These are phyloP conservation scores for Russula abietina DNA, from an alignment of 768 basidiomycete species.

Conservation along the genomic window DNA sequence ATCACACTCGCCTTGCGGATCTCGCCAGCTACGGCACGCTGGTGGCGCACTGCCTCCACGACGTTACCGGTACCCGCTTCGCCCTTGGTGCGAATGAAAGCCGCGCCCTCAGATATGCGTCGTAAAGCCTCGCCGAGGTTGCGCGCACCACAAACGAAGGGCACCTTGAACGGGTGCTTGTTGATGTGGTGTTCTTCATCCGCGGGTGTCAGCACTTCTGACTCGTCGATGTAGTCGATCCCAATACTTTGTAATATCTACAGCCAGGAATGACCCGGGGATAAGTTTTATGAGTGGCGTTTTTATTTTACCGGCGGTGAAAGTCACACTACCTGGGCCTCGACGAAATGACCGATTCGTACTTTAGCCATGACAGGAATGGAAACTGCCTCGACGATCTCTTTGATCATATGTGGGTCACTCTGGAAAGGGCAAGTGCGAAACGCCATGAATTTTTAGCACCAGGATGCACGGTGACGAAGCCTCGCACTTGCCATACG, in stretches of 20 bases:
- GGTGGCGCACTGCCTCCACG: slow-evolving; percentile 91
- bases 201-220: slow-evolving; percentile 90
- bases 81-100: slow-evolving; percentile 98
- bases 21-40: slow-evolving; percentile 73
- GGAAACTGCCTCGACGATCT: slow-evolving; percentile 90
- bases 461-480: background rate
- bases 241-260: slow-evolving; percentile 92
- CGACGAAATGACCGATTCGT: slow-evolving; percentile 95
- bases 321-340: slow-evolving; percentile 74
- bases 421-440: slow-evolving; percentile 43
- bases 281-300: background rate
- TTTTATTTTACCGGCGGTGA: background rate
- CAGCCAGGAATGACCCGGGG: background rate
- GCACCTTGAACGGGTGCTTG: slow-evolving; percentile 92
- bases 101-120: slow-evolving; percentile 94
- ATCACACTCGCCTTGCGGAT: slow-evolving; percentile 82
- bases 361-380: slow-evolving; percentile 97
- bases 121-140: slow-evolving; percentile 95
- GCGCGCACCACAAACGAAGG: slow-evolving; percentile 93
- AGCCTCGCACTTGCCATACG: slow-evolving; percentile 66
- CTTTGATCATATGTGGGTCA: slow-evolving; percentile 94
- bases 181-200: slow-evolving; percentile 96
- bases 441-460: background rate
- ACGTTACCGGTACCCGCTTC: slow-evolving; percentile 87
- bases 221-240: slow-evolving; percentile 95